A percentile compares a stretch with the other conserved stretches of the same genome.
Conservation (phyloP, 2,329 filamentous ascomycete genomes). For the Fusarium buharicum region DNA sequence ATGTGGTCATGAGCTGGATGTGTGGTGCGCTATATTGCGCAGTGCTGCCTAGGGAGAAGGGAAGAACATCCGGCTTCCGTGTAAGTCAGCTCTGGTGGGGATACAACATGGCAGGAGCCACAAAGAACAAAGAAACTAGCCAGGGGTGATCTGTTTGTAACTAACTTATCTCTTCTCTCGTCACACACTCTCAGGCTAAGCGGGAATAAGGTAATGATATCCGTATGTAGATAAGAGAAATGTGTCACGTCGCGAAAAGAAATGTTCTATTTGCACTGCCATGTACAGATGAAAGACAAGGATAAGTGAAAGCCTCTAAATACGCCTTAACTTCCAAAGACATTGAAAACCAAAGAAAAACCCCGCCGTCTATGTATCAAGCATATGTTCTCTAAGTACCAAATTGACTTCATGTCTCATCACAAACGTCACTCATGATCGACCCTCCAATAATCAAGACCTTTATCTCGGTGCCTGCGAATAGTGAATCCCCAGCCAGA, state of each 20-base stretch:
- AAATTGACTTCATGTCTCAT: slow-evolving; percentile 35
- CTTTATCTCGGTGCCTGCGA: slow-evolving; percentile 38
- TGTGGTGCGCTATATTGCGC: slow-evolving; percentile 29
- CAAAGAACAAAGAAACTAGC: neutral
- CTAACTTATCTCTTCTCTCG: slow-evolving; percentile 21
- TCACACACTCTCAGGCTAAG: slow-evolving; percentile 14
- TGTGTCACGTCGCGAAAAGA: slow-evolving; percentile 22
- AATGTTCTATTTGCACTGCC: slow-evolving; percentile 1
- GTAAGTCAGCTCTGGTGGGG: slow-evolving; percentile 21
- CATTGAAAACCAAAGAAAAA: slow-evolving; percentile 13
- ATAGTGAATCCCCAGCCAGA: slow-evolving; percentile 8
- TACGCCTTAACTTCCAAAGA: slow-evolving; percentile 6
- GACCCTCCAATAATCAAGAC: slow-evolving; percentile 25
- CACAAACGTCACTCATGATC: slow-evolving; percentile 36
- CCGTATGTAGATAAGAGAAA: neutral
- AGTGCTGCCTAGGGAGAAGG: slow-evolving; percentile 18
- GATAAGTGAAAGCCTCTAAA: slow-evolving; percentile 17
- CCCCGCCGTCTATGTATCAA: slow-evolving; percentile 34
- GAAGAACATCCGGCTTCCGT: slow-evolving; percentile 20
- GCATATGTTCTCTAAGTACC: slow-evolving; percentile 23
- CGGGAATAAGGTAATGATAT: neutral
- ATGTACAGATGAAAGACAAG: slow-evolving; percentile 17
- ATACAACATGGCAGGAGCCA: slow-evolving; percentile 1
- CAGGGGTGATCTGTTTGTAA: slow-evolving; percentile 13
- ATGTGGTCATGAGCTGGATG: slow-evolving; percentile 31